Conservation (phyloP, 1,284 basidiomycete species). For the Ustilago lituana region DNA sequence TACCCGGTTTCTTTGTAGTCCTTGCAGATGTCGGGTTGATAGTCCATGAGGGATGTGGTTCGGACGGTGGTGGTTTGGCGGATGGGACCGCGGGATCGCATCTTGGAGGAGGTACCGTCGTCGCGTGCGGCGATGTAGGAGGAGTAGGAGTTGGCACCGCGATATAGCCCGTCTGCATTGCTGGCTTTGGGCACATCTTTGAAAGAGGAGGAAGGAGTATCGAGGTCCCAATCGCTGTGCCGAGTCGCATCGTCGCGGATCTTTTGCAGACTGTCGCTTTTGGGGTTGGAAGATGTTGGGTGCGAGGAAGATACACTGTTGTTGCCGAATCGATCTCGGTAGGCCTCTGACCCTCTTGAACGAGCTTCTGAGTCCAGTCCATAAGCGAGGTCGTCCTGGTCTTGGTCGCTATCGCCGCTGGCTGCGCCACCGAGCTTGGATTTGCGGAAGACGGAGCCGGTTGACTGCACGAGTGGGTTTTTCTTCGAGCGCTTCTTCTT, state of each 20-base stretch:
- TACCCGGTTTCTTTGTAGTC: constrained; percentile 99
- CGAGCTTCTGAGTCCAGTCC: background rate
- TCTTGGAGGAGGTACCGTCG: constrained; percentile 80
- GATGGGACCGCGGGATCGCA: constrained; percentile 73
- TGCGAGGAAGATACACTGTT: background rate
- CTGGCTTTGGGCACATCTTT: constrained; percentile 7
- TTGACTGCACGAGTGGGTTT: constrained; percentile 39
- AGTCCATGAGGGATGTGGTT: constrained; percentile 94
- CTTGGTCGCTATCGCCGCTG: constrained; percentile 10
- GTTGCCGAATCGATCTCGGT: background rate
- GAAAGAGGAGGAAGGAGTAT: constrained; percentile 23
- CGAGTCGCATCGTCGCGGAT: constrained; percentile 68
- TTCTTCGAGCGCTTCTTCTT: constrained; percentile 34
- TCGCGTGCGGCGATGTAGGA: constrained; percentile 77
- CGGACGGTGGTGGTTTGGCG: constrained; percentile 78
- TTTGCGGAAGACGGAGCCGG: constrained; percentile 18
- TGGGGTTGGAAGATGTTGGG: background rate
- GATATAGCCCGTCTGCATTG: constrained; percentile 85
- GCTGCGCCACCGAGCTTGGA: constrained; percentile 10
- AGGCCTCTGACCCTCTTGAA: background rate
- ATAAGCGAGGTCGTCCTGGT: background rate
- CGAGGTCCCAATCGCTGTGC: constrained; percentile 69
- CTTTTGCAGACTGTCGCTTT: constrained; percentile 22
- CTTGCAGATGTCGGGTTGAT: constrained; percentile 99
- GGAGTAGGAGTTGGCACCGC: constrained; percentile 82